Conservation (phyloP, 768 basidiomycete species). For the Clavaria fumosa region DNA sequence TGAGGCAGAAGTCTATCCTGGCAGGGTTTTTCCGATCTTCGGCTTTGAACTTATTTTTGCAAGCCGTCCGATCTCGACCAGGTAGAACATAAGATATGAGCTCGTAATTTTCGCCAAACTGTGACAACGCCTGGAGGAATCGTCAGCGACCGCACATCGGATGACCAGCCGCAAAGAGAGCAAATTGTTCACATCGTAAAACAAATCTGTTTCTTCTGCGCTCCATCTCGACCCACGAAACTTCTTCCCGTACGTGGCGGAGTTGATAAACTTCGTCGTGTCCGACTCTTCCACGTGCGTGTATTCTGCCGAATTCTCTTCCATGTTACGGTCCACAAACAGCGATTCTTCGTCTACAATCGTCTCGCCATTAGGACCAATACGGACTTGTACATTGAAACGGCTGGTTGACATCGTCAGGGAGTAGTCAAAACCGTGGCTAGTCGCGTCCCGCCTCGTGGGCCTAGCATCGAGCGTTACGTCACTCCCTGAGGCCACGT, state of each 20-base stretch:
- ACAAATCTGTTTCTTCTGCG: conserved; percentile 77
- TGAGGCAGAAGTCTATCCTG: conserved; percentile 64
- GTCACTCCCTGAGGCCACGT: too few relatives aligned
- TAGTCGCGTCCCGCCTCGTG: conserved; percentile 26
- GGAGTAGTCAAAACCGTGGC: conserved; percentile 55
- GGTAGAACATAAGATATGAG: conserved; percentile 77
- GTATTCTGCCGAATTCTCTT: conserved; percentile 54
- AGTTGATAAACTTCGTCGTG: conserved; percentile 74
- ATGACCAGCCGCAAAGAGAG: conserved; percentile 5
- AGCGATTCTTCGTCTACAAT: conserved; percentile 78
- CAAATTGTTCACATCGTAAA: conserved; percentile 46
- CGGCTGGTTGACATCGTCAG: conserved; percentile 50
- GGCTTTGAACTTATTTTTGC: conserved; percentile 85
- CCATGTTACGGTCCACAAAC: conserved; percentile 56
- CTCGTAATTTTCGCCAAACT: conserved; percentile 89
- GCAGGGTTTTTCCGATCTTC: conserved; percentile 73
- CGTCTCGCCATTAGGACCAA: conserved; percentile 77
- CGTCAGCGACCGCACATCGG: too few relatives aligned
- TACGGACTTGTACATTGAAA: conserved; percentile 74
- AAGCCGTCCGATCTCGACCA: conserved; percentile 73
- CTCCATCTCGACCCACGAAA: conserved; percentile 78
- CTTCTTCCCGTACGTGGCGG: conserved; percentile 65
- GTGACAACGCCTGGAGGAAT: conserved; percentile 80
- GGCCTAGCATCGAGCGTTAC: too few relatives aligned
- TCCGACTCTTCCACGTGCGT: conserved; percentile 75